These are phyloP conservation scores for Jatropha podagrica DNA, from an alignment of 441 rosid genomes.

Conservation along the genomic window DNA sequence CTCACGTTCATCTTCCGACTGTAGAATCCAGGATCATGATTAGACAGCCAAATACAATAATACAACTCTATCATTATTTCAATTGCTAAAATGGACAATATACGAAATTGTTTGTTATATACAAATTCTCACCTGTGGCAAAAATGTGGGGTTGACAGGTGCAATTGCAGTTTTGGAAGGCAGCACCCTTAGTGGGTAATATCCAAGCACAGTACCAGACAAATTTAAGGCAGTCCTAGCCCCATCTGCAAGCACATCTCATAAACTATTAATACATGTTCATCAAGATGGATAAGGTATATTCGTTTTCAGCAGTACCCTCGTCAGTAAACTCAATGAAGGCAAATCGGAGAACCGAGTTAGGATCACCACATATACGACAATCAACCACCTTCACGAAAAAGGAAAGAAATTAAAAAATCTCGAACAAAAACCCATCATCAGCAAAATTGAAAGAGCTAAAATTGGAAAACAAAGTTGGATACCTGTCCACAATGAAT, in stretches of 20 bases:
- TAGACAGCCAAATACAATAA: slow-evolving; percentile 24
- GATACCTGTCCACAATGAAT: slow-evolving; percentile 80
- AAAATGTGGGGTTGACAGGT: slow-evolving; percentile 95
- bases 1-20: slow-evolving; percentile 97
- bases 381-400: slow-evolving; percentile 76
- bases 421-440: slow-evolving; percentile 7
- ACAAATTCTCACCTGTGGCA: slow-evolving; percentile 42
- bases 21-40: slow-evolving; percentile 42
- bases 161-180: slow-evolving; percentile 99
- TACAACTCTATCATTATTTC: slow-evolving; percentile 10
- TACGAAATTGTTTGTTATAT: background rate
- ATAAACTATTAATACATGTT: slow-evolving; percentile 8
- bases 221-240: slow-evolving; percentile 82
- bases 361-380: slow-evolving; percentile 96
- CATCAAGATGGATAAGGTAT: background rate
- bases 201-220: slow-evolving; percentile 86
- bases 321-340: slow-evolving; percentile 77
- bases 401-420: slow-evolving; percentile 8
- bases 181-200: slow-evolving; percentile 83
- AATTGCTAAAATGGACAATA: background rate
- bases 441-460: slow-evolving; percentile 1
- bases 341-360: slow-evolving; percentile 87
- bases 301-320: slow-evolving; percentile 43
- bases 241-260: slow-evolving; percentile 56
- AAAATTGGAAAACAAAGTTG: slow-evolving; percentile 12